Base-by-base conservation (phyloP, 352 stramenopile species). In the Lagenidium sp. region DNA sequence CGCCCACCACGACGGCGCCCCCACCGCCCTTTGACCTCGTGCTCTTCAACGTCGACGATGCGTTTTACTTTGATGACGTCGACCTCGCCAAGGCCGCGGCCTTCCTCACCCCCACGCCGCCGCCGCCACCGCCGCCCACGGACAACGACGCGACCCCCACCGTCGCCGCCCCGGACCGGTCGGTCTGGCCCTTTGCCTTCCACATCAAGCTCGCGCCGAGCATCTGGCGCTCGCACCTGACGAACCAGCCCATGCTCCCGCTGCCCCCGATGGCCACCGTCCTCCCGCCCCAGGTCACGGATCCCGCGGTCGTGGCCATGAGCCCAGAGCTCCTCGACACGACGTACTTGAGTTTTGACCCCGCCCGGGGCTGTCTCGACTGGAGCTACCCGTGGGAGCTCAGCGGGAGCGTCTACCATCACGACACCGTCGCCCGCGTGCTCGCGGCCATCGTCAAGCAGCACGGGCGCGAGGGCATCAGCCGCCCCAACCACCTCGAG, bases 381-480 rank as follows among this genome's bases (percentile, higher is more conserved):
- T 95, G 77, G 77, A 68, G 78, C 31, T 95, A 95, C 46, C 77
- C 80, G 6, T 95, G 81, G 60, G 83, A 95, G 58, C 60, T 95
- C 19, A 92, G 78, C 37, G 79, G 77, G n/a, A 83, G 71, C 3
- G 49, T 95, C 13, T 95, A 95, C 51, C 53, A 53, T 16, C 51
- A 46, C 23, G 26, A 29, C 7, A 65, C 68, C 18, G 60, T 71
- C 19, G 13, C 47, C 23, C 63, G 26, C 30, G 57, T 75, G 29
- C 42, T 77, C 22, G 36, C 41, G 18, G 65, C 28, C 20, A 66
- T 71, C 30, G 42, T 56, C 30, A 39, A 16, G 10, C 42, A 53
- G 44, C 62, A 59, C 25, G 60, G 50, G 4, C 48, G 42, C 8
- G 36, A 65, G n/a, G 63, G 64, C 16, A 58, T 75, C 25, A 68